Conservation (phyloP, 2,329 filamentous ascomycete genomes). For the Colletotrichum orchidophilum region DNA sequence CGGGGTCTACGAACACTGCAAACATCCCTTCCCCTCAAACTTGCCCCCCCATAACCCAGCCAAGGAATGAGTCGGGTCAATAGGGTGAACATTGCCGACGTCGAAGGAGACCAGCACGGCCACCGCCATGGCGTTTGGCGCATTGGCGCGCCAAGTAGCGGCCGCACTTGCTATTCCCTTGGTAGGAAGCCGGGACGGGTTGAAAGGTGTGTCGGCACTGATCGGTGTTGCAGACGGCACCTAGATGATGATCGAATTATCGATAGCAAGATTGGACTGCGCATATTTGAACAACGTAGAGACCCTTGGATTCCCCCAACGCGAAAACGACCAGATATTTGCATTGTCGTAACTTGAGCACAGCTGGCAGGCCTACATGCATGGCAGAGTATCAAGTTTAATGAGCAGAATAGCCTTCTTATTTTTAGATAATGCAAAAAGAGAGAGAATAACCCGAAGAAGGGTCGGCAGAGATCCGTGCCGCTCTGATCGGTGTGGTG, state of each 20-base stretch:
- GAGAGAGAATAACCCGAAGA: background rate
- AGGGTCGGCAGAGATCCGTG: slow-evolving; percentile 1
- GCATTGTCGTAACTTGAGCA: background rate
- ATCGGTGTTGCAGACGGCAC: background rate
- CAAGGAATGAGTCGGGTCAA: background rate
- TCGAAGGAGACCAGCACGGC: background rate
- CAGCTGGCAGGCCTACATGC: background rate
- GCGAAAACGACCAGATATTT: background rate
- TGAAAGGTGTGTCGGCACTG: background rate
- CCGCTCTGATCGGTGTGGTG: background rate
- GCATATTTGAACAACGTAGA: background rate
- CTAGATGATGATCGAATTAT: slow-evolving; percentile 6
- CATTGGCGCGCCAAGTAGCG: background rate
- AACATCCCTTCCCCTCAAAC: background rate
- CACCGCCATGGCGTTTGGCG: background rate
- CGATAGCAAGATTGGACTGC: slow-evolving; percentile 6
- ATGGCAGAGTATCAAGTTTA: background rate
- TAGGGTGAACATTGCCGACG: background rate
- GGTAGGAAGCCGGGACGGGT: background rate
- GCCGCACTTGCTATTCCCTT: background rate
- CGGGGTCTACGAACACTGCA: background rate
- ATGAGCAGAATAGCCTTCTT: background rate
- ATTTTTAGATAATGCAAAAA: slow-evolving; percentile 4
- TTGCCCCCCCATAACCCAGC: background rate
- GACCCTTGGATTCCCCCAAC: background rate